Conservation (phyloP, 2,329 filamentous ascomycete species). For the Venturia nashicola region DNA sequence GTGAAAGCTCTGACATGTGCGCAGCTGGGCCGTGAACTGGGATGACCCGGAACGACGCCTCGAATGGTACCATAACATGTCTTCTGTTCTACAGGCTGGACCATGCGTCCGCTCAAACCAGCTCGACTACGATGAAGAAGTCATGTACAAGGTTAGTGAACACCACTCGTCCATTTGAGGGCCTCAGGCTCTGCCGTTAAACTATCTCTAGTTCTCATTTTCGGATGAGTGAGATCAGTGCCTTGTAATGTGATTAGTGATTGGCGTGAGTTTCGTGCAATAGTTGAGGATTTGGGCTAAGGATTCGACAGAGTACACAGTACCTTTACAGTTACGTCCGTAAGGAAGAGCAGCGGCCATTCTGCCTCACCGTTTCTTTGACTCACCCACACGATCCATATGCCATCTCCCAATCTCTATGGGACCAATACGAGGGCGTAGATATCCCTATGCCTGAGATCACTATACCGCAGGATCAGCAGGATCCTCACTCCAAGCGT, state of each 20-base stretch:
- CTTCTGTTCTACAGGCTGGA: conserved; percentile 81
- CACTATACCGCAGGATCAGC: conserved; percentile 64
- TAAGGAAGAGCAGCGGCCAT: conserved; percentile 60
- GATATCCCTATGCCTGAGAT: conserved; percentile 77
- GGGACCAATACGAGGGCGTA: conserved; percentile 81
- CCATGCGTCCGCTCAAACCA: conserved; percentile 86
- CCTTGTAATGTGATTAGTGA: not conserved
- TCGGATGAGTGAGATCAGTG: conserved; percentile 2
- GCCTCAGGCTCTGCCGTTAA: not conserved
- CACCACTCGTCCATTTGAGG: not conserved
- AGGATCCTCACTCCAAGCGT: conserved; percentile 78
- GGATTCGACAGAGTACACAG: conserved; percentile 52
- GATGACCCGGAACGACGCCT: conserved; percentile 72
- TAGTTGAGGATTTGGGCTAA: conserved; percentile 4
- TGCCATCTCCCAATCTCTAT: conserved; percentile 86
- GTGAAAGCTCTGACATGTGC: not conserved
- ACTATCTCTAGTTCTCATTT: conserved; percentile 5
- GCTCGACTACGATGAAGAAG: conserved; percentile 90
- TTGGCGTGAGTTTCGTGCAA: not conserved
- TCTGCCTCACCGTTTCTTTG: conserved; percentile 81
- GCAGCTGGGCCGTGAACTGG: conserved; percentile 63
- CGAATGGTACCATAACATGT: conserved; percentile 92
- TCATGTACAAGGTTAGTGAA: conserved; percentile 59
- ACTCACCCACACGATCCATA: conserved; percentile 94
- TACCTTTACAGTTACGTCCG: conserved; percentile 86